Percentiles rank a stretch among this genome's conserved stretches.
phyloP scores from a whole-genome alignment of 768 basidiomycete species.

The Leccinum olivaceopallidum region DNA sequence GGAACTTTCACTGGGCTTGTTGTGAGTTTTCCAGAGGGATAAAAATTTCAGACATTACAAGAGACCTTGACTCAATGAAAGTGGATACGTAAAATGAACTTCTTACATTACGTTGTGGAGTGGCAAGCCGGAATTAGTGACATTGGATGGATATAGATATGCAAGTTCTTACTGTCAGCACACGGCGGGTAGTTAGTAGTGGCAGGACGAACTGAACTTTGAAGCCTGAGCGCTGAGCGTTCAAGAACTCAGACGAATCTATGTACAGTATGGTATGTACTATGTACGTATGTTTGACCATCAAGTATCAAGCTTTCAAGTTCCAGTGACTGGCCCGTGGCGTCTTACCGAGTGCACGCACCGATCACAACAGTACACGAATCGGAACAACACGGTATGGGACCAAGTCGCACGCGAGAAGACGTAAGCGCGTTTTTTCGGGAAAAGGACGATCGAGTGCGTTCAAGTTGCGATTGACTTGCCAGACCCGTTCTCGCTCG shows the following conservation, averaged over 20 bases:
- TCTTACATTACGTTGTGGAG: neutral
- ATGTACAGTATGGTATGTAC: too few relatives aligned
- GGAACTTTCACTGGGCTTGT: neutral
- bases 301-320: neutral
- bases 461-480: slow-evolving; percentile 1
- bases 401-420: slow-evolving; percentile 25
- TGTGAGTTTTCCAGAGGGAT: neutral
- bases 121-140: too few relatives aligned
- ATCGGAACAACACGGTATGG: slow-evolving; percentile 20
- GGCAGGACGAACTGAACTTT: too few relatives aligned
- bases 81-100: neutral
- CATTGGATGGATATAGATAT: neutral
- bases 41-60: neutral
- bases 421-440: slow-evolving; percentile 18
- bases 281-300: neutral
- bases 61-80: neutral
- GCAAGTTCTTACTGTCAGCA: neutral
- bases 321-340: neutral
- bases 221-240: neutral
- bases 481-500: neutral
- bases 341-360: slow-evolving; percentile 5
- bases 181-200: neutral
- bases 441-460: slow-evolving; percentile 32
- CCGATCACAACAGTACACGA: slow-evolving; percentile 4
- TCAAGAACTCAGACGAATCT: neutral